Conservation (phyloP, 139 green algal species). For the Diplosphaera chodatii region DNA sequence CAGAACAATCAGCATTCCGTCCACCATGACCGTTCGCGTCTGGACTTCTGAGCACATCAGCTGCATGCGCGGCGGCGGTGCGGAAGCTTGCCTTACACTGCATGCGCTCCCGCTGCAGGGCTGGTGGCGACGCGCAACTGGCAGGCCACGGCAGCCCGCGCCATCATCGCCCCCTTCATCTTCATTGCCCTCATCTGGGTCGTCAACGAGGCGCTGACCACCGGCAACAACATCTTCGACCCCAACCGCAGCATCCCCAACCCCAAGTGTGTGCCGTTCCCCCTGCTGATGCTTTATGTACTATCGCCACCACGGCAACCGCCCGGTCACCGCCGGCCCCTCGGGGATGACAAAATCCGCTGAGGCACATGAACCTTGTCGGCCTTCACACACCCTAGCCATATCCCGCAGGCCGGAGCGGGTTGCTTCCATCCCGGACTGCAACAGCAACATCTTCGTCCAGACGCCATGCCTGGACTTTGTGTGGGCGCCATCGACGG, state of each 20-base stretch:
- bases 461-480: slow-evolving; percentile 27
- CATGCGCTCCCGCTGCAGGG: slow-evolving; percentile 1
- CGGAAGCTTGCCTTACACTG: too few relatives aligned
- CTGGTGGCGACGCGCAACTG: slow-evolving; percentile 65
- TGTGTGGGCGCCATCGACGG: slow-evolving; percentile 25
- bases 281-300: too few relatives aligned
- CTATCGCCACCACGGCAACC: too few relatives aligned
- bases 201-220: slow-evolving; percentile 15
- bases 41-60: too few relatives aligned
- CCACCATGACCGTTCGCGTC: too few relatives aligned
- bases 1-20: too few relatives aligned
- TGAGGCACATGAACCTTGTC: too few relatives aligned
- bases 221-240: not conserved
- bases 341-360: too few relatives aligned
- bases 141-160: slow-evolving; percentile 61
- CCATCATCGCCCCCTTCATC: slow-evolving; percentile 59
- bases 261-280: not conserved
- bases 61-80: too few relatives aligned
- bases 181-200: slow-evolving; percentile 39
- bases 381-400: too few relatives aligned
- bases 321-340: too few relatives aligned
- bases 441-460: slow-evolving; percentile 29
- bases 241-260: not conserved
- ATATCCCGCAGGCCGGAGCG: not conserved
- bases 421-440: slow-evolving; percentile 26